Evolutionary conservation across 2,329 filamentous ascomycete species (phyloP).

Genomic region (Diaporthe citriasiana): DNA sequence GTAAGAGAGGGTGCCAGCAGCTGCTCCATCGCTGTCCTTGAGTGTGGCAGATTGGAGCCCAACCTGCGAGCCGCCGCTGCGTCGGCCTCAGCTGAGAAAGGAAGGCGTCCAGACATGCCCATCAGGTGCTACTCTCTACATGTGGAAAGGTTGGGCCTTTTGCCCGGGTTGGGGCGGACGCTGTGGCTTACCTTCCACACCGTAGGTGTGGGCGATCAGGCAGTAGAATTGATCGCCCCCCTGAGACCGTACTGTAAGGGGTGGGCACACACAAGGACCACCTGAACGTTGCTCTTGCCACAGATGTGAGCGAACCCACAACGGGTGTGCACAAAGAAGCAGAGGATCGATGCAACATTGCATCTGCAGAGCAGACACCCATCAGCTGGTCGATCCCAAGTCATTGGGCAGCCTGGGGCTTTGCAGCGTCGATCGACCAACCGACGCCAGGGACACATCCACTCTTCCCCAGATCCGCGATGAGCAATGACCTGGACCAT

Average conservation of each 20-base stretch:
- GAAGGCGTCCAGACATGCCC: constrained; percentile 1
- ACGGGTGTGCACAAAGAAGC: neutral
- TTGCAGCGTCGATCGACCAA: constrained; percentile 34
- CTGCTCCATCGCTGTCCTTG: constrained; percentile 2
- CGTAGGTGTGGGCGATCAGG: constrained; percentile 21
- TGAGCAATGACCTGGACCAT: constrained; percentile 22
- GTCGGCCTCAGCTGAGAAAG: constrained; percentile 13
- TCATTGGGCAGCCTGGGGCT: constrained; percentile 33
- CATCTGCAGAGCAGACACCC: constrained; percentile 26
- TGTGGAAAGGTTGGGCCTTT: constrained; percentile 2
- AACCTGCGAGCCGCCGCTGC: neutral
- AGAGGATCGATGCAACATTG: constrained; percentile 36
- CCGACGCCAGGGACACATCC: constrained; percentile 19
- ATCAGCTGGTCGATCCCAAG: constrained; percentile 32
- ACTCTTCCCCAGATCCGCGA: constrained; percentile 24
- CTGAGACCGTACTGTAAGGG: constrained; percentile 20
- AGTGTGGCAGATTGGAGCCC: constrained; percentile 26
- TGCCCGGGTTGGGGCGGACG: constrained; percentile 16
- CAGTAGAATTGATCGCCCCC: constrained; percentile 11
- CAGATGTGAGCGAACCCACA: constrained; percentile 4
- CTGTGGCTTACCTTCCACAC: constrained; percentile 17
- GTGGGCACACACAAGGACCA: constrained; percentile 14
- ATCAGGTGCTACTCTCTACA: neutral
- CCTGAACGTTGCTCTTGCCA: constrained; percentile 13
- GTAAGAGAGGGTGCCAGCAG: neutral